These are phyloP conservation scores for Biscutella auriculata DNA, from an alignment of 441 rosid species.

Conservation along the genomic window DNA sequence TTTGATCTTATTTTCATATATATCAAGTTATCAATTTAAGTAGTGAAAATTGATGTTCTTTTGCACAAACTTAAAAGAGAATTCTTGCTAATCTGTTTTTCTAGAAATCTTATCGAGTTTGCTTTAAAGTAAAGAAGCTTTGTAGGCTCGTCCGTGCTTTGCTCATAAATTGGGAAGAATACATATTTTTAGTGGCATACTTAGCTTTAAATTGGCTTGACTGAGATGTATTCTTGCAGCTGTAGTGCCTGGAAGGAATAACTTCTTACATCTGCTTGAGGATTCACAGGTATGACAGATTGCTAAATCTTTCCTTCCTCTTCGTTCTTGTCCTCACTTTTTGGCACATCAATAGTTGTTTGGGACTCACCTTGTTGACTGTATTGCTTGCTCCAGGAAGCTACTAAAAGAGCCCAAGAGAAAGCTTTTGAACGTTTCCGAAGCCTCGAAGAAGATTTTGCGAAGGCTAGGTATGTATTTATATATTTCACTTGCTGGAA, in stretches of 20 bases:
- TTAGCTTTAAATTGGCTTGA: not conserved
- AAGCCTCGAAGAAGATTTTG: constrained; percentile 74
- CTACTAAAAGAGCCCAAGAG: constrained; percentile 72
- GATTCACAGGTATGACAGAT: constrained; percentile 61
- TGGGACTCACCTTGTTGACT: not conserved
- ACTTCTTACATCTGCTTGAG: constrained; percentile 60
- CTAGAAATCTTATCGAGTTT: not conserved
- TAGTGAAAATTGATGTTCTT: not conserved
- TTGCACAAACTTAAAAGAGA: not conserved
- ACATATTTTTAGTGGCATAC: not conserved
- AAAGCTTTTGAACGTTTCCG: constrained; percentile 54
- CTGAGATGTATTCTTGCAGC: constrained; percentile 15
- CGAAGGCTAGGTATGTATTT: constrained; percentile 47
- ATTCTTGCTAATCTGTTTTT: not conserved
- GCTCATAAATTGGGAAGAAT: not conserved
- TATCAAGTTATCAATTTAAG: not conserved
- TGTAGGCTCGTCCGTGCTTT: constrained; percentile 5
- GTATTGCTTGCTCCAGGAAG: constrained; percentile 40
- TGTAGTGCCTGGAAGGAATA: constrained; percentile 49
- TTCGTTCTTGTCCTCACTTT: not conserved
- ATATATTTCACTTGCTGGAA: not conserved
- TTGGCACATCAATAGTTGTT: not conserved
- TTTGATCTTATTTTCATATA: not conserved
- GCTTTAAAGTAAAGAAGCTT: not conserved
- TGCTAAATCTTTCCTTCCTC: not conserved